Base-by-base conservation (phyloP, 108 stramenopile genomes). In the Pseudonitzschia multiseries region DNA sequence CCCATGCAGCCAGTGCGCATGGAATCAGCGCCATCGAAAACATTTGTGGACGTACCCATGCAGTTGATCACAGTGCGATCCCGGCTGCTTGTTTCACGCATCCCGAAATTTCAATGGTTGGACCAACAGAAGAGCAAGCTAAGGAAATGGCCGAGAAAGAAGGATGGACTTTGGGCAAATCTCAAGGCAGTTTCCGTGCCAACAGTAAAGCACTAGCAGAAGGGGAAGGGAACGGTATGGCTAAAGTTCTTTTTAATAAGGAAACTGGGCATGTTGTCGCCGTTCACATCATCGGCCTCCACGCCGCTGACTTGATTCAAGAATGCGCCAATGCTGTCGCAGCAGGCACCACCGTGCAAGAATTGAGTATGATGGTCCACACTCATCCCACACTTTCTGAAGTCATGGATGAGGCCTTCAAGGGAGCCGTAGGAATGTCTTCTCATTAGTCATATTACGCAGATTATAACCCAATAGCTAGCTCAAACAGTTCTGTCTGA, bases 131-230 rank as follows among this genome's bases (percentile, higher is more conserved):
- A 83, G 97, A 97, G 67, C 96, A 98, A 75, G 93, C 93, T 43
- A 82, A 90, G 42, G 96, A 96, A 62, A 75, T 83, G 77, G 97
- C 96, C n/a, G 87, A 88, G 60, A 86, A 87, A 73, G 92, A 97
- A 82, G 98, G 98, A 54, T 98, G 95, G 96, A 89, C 89, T 48
- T 85, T 99, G 29, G 97, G 97, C 20, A 99, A 99, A 82, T 84
- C 87, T 57, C 82, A 86, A 32, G 97, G 96, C 18, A 95, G 83
- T 70, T 98, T 99, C 93, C 85, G 94, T 43, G 98, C 98, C 42
- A 99, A 99, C 86, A 96, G 96, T 64, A 99, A 99, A 90, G 98
- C 98, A 6, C 83, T 99, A 48, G 98, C 98, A 33, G 98, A 99
- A 90, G 91, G 95, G 63, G 98, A 98, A 73, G 97, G 97, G 26